These are phyloP conservation scores for Thraustotheca clavata DNA, from an alignment of 352 stramenopile species.

Conservation along the genomic window DNA sequence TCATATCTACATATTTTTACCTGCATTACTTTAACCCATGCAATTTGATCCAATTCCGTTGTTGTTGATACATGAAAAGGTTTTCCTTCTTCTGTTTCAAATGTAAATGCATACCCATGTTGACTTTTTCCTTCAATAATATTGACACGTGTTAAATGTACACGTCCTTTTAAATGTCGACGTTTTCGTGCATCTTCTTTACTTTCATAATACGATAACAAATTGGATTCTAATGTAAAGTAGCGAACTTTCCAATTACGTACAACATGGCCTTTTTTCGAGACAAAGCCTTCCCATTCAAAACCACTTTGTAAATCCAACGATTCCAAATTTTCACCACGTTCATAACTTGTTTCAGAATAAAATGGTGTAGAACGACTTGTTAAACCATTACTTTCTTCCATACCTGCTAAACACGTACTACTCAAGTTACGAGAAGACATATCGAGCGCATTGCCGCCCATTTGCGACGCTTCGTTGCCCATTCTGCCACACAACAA, in stretches of 20 bases:
- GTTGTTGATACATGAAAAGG: constrained; percentile 73
- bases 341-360: constrained; percentile 32
- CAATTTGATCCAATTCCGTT: constrained; percentile 69
- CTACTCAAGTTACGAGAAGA: constrained; percentile 15
- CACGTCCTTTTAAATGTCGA: constrained; percentile 74
- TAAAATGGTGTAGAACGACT: background rate
- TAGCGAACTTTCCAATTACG: constrained; percentile 85
- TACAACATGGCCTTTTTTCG: constrained; percentile 80
- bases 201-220: constrained; percentile 84
- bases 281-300: constrained; percentile 87
- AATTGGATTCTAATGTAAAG: constrained; percentile 81
- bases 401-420: constrained; percentile 12
- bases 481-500: constrained; percentile 9
- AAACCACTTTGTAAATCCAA: constrained; percentile 71
- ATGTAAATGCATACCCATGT: constrained; percentile 78
- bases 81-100: constrained; percentile 78
- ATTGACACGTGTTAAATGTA: constrained; percentile 69
- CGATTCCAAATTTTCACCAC: constrained; percentile 48
- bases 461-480: constrained; percentile 19
- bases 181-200: constrained; percentile 83
- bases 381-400: background rate
- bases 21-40: constrained; percentile 82
- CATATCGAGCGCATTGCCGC: constrained; percentile 15
- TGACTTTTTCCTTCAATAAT: constrained; percentile 71
- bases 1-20: constrained; percentile 20